Percentiles rank a stretch among this genome's conserved stretches.
phyloP scores from a whole-genome alignment of 176 grass and related monocot genomes.

The Otatea glauca region DNA sequence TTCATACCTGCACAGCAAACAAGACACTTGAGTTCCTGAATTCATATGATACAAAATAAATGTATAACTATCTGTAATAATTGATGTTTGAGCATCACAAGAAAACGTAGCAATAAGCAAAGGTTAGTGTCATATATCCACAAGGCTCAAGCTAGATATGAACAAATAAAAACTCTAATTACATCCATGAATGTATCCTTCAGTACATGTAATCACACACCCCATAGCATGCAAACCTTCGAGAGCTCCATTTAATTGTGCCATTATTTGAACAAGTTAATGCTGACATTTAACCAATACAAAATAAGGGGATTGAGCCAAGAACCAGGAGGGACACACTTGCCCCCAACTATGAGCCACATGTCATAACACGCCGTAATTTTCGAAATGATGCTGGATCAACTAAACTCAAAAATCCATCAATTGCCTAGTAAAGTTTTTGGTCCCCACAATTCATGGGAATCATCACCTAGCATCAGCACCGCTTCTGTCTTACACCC shows the following conservation, averaged over 20 bases:
- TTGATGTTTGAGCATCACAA: neutral
- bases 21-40: neutral
- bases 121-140: neutral
- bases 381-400: too few species aligned
- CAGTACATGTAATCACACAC: neutral
- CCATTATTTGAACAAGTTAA: neutral
- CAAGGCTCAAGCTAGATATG: neutral
- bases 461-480: neutral
- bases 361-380: neutral
- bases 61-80: neutral
- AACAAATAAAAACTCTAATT: neutral
- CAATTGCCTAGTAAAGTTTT: neutral
- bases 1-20: conserved; percentile 59
- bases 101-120: neutral
- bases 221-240: neutral
- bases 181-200: neutral
- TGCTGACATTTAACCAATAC: neutral
- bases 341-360: neutral
- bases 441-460: neutral
- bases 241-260: neutral
- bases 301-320: neutral
- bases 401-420: neutral
- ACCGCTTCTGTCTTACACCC: neutral
- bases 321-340: too few species aligned
- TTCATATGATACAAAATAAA: neutral